A percentile compares a stretch with the other conserved stretches of the same genome.
Conservation (phyloP, 495 filamentous ascomycete genomes). For the Paragyromitra xinjiangensis region DNA sequence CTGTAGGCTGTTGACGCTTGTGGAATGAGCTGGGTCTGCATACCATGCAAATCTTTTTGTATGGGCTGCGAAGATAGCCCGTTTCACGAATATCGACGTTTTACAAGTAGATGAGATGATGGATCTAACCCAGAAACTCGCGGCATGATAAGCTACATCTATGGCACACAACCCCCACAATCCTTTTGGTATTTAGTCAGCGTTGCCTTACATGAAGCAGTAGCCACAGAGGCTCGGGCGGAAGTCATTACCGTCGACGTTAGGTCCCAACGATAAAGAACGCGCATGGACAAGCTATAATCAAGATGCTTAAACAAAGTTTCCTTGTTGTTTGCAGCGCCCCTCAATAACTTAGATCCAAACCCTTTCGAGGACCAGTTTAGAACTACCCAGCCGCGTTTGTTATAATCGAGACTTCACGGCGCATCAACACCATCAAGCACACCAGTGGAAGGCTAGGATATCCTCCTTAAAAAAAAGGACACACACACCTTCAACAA, state of each 20-base stretch:
- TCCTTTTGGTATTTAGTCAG: neutral
- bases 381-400: neutral
- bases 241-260: neutral
- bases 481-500: neutral
- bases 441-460: neutral
- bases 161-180: neutral
- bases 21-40: neutral
- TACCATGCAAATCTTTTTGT: neutral
- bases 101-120: neutral
- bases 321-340: neutral
- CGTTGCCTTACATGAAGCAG: neutral
- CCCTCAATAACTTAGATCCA: too few species aligned
- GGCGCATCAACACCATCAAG: neutral
- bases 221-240: neutral
- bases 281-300: neutral
- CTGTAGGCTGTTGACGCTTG: neutral
- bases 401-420: neutral
- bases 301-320: neutral
- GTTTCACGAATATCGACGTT: neutral
- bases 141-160: neutral
- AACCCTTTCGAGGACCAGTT: neutral
- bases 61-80: neutral
- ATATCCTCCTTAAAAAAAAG: slow-evolving; percentile 2
- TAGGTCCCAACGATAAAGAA: neutral
- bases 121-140: neutral